These are phyloP conservation scores for Ceratobasidium papillatum DNA, from an alignment of 1,284 basidiomycete species.

Conservation along the genomic window DNA sequence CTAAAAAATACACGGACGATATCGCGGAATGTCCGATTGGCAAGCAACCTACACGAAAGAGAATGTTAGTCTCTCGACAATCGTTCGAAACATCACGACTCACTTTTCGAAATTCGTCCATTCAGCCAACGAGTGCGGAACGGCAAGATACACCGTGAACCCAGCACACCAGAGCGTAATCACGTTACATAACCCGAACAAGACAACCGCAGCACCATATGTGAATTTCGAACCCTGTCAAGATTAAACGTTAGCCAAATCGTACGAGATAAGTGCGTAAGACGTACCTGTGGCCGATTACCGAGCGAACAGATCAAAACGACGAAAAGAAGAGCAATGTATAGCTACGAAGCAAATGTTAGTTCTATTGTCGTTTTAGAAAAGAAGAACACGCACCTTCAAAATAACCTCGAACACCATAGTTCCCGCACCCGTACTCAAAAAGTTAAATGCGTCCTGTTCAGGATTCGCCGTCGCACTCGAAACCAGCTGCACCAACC, in stretches of 20 bases:
- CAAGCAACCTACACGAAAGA: constrained; percentile 57
- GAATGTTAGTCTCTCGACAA: constrained; percentile 2
- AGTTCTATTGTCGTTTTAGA: constrained; percentile 46
- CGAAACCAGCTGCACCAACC: constrained; percentile 65
- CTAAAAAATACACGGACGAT: constrained; percentile 58
- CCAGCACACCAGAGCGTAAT: constrained; percentile 82
- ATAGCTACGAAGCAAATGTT: constrained; percentile 59
- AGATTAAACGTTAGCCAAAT: neutral
- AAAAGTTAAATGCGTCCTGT: constrained; percentile 80
- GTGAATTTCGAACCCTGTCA: constrained; percentile 80
- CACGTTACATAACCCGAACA: constrained; percentile 77
- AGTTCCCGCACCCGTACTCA: constrained; percentile 73
- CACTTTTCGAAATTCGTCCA: constrained; percentile 76
- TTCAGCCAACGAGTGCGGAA: constrained; percentile 74
- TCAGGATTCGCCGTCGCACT: constrained; percentile 70
- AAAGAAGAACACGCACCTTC: constrained; percentile 59
- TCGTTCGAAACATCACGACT: constrained; percentile 48
- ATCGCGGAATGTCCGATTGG: constrained; percentile 78
- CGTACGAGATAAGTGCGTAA: constrained; percentile 11
- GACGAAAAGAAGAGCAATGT: constrained; percentile 78
- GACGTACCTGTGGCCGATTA: constrained; percentile 76
- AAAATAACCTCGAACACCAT: constrained; percentile 84
- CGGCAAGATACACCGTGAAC: constrained; percentile 85
- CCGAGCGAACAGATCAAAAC: constrained; percentile 83
- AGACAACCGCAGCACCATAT: constrained; percentile 75